Base-by-base conservation (phyloP, 192 early-diverging fungal genomes). In the Chytriomyces sp. region DNA sequence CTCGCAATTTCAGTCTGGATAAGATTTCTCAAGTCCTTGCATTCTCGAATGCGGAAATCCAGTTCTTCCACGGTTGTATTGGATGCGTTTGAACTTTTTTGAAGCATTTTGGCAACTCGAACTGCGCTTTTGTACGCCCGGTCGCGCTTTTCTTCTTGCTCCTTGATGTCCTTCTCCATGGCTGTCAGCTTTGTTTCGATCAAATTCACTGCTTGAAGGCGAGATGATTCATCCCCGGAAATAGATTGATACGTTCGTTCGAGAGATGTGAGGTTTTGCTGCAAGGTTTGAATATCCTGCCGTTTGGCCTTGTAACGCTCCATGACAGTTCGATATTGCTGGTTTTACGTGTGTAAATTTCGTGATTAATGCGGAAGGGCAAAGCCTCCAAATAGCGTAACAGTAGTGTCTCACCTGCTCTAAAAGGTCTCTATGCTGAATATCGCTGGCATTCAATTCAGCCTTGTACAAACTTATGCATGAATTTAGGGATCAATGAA, bases 371-470 rank as follows among this genome's bases (percentile, higher is more conserved):
- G 76, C 50, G 67, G 65, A 2, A 61, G 57, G 16, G 11, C 20
- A 50, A 53, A 26, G 4, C 35, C 35, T 35, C 3, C 35, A 2
- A 44, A 57, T 49, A 45, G 24, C 6, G 13, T 13, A 62, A 72
- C 0, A 16, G 18, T 24, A 4, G 20, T 4, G 45, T 1, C 24
- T 47, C 78, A 88, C 87, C 69, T 87, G 81, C 50, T 89, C 87
- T 0, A 89, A 78, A 77, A 89, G 82, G 59, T 90, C 89, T 46
- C 86, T 82, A 64, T 89, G 89, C 74, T 89, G 85, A 20, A 89
- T 73, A 67, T 89, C 89, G 45, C 81, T 86, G 24, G 79, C 77
- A 78, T 82, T 84, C 57, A 88, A 75, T 48, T 88, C 85, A 0
- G 86, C 82, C 68, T 87, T 84, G 74, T 89, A 89, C 61, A 88